phyloP scores from a whole-genome alignment of 2,329 filamentous ascomycete genomes.

The Neoascochyta sp. region DNA sequence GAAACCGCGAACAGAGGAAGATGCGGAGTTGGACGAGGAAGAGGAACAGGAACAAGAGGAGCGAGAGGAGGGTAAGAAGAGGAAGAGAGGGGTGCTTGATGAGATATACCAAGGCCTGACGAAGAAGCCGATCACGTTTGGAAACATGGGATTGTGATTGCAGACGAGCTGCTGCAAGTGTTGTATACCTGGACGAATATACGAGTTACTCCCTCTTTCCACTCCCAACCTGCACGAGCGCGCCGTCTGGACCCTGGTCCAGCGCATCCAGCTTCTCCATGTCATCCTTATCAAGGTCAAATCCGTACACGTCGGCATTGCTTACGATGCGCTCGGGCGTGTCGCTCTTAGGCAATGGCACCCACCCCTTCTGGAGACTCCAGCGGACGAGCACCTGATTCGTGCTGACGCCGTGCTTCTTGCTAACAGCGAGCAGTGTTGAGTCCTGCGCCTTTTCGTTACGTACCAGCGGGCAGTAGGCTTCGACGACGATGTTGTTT shows the following conservation, averaged over 20 bases:
- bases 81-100: conserved; percentile 75
- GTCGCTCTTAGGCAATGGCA: conserved; percentile 41
- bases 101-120: conserved; percentile 77
- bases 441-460: conserved; percentile 70
- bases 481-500: conserved; percentile 59
- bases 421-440: conserved; percentile 59
- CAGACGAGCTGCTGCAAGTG: not conserved
- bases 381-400: conserved; percentile 78
- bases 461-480: conserved; percentile 64
- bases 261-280: conserved; percentile 34
- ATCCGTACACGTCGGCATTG: conserved; percentile 38
- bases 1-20: conserved; percentile 59
- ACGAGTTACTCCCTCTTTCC: conserved; percentile 18
- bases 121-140: conserved; percentile 63
- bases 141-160: conserved; percentile 18
- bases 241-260: conserved; percentile 33
- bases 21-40: conserved; percentile 42
- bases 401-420: conserved; percentile 69
- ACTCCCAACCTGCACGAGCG: conserved; percentile 38
- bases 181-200: no score
- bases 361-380: conserved; percentile 68
- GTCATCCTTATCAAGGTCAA: conserved; percentile 35
- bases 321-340: conserved; percentile 32
- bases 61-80: conserved; percentile 44
- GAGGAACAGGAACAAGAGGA: conserved; percentile 38